A percentile compares a stretch with the other conserved stretches of the same genome.
phyloP scores from a whole-genome alignment of 2,329 filamentous ascomycete genomes.

The Dothideomycetidae sp. region DNA sequence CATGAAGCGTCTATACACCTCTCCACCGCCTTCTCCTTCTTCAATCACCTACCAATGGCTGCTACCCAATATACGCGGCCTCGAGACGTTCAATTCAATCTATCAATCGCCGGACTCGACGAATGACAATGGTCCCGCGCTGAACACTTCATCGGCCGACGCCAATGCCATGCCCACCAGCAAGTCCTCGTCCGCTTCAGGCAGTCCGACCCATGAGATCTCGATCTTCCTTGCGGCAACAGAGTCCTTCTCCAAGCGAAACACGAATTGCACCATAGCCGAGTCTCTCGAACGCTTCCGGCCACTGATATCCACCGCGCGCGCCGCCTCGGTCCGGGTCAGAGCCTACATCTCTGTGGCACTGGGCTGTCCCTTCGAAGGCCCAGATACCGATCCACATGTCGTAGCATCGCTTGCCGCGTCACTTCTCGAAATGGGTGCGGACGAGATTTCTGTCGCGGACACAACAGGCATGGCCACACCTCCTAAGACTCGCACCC shows the following conservation, averaged over 20 bases:
- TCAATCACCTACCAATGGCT: constrained; percentile 66
- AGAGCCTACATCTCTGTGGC: constrained; percentile 72
- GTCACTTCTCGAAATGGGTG: constrained; percentile 65
- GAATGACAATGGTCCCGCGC: constrained; percentile 24
- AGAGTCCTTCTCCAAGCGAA: constrained; percentile 65
- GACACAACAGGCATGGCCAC: constrained; percentile 89
- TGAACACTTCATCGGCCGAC: constrained; percentile 29
- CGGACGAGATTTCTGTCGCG: constrained; percentile 78
- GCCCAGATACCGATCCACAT: constrained; percentile 44
- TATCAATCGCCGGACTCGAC: constrained; percentile 30
- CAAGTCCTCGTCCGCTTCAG: constrained; percentile 15
- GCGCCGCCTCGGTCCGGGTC: constrained; percentile 50
- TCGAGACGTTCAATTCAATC: constrained; percentile 45
- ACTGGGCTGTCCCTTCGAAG: constrained; percentile 64
- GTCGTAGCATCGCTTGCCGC: constrained; percentile 49
- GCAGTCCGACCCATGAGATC: constrained; percentile 54
- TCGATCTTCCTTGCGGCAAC: constrained; percentile 74
- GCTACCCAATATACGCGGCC: constrained; percentile 60
- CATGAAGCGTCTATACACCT: constrained; percentile 50
- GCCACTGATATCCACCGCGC: constrained; percentile 55
- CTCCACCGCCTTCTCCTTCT: constrained; percentile 38
- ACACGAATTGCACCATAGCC: constrained; percentile 67
- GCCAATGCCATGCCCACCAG: constrained; percentile 29
- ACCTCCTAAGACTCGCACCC: constrained; percentile 49
- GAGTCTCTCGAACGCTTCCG: constrained; percentile 57